Evolutionary conservation across 768 basidiomycete species (phyloP), one percentile per base, ranked within the genome.

Genomic region (Xerocomellus dryophilus): DNA sequence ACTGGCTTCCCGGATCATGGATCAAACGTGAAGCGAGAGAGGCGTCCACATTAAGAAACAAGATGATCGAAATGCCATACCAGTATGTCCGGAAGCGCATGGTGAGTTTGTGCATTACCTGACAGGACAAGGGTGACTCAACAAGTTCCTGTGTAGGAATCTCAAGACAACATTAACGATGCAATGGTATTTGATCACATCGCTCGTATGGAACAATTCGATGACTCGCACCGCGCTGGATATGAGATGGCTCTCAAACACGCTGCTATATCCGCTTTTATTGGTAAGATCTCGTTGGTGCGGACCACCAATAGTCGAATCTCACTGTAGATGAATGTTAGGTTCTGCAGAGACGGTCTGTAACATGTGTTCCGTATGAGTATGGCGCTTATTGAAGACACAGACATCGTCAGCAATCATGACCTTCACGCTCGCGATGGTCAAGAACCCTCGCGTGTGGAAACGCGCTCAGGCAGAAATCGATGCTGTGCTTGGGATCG

Each of bases 1-100:
- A 62, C n/a, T 78, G 76, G 74, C 56, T 75, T 45, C 76, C 77
- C 8, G 73, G 74, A 3, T 53, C 48, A 0, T 2, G 53, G 8
- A 67, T 76, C 57, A 72, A 74, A 59, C 63, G 62, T 32, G 61
- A 67, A 18, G 75, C 74, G 15, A 50, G 7, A 23, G 27, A 21
- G 1, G 61, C 53, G 1, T 25, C 15, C 10, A 20, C 18, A 0
- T n/a, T 41, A 15, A 17, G 48, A 20, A 50, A 4, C 18, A 11
- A 41, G 31, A 14, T 32, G 15, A 8, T 41, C 10, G 48, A 50
- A 20, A 41, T 7, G 9, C 29, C 50, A 35, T 51, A 36, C n/a
- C 5, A 43, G 20, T 35, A 7, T 15, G 20, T 42, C 10, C 39
- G 21, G 50, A 51, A 43, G 23, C 50, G 51, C 8, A 44, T 49